phyloP scores from a whole-genome alignment of 2,329 filamentous ascomycete species.

The Fusarium sarcochroum region DNA sequence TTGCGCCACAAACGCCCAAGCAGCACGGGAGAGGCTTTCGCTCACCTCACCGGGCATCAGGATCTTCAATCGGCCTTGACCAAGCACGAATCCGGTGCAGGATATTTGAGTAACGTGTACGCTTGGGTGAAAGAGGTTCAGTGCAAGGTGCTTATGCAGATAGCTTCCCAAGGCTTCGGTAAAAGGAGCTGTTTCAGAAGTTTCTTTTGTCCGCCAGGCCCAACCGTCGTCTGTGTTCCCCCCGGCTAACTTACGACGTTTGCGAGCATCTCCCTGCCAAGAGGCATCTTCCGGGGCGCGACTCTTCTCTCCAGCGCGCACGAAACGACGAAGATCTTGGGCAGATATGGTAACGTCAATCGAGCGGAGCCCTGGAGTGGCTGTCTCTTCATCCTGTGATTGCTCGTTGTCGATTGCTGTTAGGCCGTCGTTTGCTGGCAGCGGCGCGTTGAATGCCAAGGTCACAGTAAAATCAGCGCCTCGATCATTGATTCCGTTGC shows the following conservation, averaged over 20 bases:
- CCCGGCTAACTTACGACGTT: constrained; percentile 63
- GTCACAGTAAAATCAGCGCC: constrained; percentile 64
- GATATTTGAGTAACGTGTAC: constrained; percentile 67
- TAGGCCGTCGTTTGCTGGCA: constrained; percentile 30
- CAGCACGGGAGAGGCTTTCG: constrained; percentile 52
- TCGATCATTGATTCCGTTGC: constrained; percentile 53
- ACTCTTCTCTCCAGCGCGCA: constrained; percentile 55
- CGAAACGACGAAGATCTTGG: constrained; percentile 63
- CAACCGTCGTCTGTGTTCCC: constrained; percentile 66
- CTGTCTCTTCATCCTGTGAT: constrained; percentile 23
- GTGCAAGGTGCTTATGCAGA: constrained; percentile 65
- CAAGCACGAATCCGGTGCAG: constrained; percentile 69
- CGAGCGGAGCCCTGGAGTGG: constrained; percentile 54
- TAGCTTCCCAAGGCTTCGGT: constrained; percentile 65
- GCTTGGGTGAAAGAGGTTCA: constrained; percentile 69
- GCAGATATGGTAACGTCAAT: constrained; percentile 68
- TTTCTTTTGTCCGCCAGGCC: constrained; percentile 59
- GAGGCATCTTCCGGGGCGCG: constrained; percentile 12
- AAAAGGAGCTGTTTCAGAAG: constrained; percentile 57
- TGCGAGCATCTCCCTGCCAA: constrained; percentile 54
- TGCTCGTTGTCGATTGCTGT: constrained; percentile 33
- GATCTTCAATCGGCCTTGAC: constrained; percentile 67
- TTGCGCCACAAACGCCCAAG: constrained; percentile 57
- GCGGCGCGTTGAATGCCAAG: constrained; percentile 64
- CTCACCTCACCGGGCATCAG: constrained; percentile 50